Evolutionary conservation across 495 filamentous ascomycete species (phyloP), one percentile per base, ranked within the genome.

Genomic region (Penicillium daleae): DNA sequence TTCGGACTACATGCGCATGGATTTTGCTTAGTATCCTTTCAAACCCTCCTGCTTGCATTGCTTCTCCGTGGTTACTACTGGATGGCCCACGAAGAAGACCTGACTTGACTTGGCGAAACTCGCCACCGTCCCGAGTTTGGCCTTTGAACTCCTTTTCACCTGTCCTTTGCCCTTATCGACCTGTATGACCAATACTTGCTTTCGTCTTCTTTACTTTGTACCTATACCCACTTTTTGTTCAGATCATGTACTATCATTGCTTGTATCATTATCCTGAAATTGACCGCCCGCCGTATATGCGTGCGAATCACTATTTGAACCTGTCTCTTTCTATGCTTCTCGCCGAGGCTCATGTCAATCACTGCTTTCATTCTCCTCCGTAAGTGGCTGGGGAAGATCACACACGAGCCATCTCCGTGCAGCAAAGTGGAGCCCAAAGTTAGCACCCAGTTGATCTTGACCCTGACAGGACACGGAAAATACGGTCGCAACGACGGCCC

Each of bases 1-100:
- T 62, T 61, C 62, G 17, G 78, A 81, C 35, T 74, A 70, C 50
- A 44, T 57, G 17, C 55, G 51, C 2, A 76, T 72, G 68, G 65
- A 69, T 29, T 71, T 63, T 39, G 62, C 63, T 61, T 76, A 54
- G n/a, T 2, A 2, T 44, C n/a, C 3, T 8, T 3, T 10, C 19
- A 9, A 46, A 70, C 33, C 32, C 4, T 24, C 12, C n/a, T 35
- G 21, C 31, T 4, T 39, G 32, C 44, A 27, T 39, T 29, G 9
- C 40, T 32, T 4, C 15, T 17, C 7, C 7, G 59, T 55, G 9
- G 22, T 26, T 37, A 55, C 54, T 58, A 59, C 62, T 62, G 50
- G 22, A 35, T 68, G 57, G 58, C 46, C 21, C 42, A 46, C 42
- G 32, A 29, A 19, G n/a, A 37, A 10, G n/a, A 26, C 3, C 22